Conservation (phyloP, 129 eudicot species). For the Centella asiatica region DNA sequence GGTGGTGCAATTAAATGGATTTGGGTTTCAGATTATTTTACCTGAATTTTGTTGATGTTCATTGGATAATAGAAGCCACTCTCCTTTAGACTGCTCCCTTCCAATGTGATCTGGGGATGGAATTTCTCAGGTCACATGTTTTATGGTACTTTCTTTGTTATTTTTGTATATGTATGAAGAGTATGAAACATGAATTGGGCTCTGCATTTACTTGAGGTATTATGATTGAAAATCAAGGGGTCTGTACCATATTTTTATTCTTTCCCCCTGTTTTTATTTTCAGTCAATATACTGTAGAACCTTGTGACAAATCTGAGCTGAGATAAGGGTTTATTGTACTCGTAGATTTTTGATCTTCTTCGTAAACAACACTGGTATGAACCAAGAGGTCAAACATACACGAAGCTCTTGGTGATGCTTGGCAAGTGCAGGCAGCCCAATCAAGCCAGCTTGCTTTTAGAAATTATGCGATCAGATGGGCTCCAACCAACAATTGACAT, state of each 20-base stretch:
- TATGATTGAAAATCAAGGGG: too few species aligned
- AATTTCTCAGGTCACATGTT: background rate
- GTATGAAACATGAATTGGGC: too few species aligned
- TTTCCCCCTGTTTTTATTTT: background rate
- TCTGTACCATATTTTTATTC: background rate
- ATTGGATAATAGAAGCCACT: background rate
- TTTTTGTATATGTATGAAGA: too few species aligned
- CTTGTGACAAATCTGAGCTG: background rate
- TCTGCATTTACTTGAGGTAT: too few species aligned
- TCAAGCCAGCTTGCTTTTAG: slow-evolving; percentile 71
- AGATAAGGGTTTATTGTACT: slow-evolving; percentile 3
- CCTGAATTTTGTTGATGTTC: background rate
- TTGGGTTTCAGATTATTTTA: background rate
- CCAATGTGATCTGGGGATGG: background rate
- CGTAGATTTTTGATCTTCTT: slow-evolving; percentile 81
- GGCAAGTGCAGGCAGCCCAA: slow-evolving; percentile 78
- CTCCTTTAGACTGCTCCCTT: background rate
- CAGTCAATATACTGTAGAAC: background rate
- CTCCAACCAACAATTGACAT: slow-evolving; percentile 70
- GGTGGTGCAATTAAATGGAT: background rate
- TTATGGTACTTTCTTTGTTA: background rate
- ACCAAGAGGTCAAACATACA: slow-evolving; percentile 80
- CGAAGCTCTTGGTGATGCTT: slow-evolving; percentile 74
- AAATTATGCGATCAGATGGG: slow-evolving; percentile 65
- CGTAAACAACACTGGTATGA: slow-evolving; percentile 95